Percentiles rank a stretch among this genome's conserved stretches.
Conservation (phyloP, 2,329 filamentous ascomycete species). For the Falciphora oryzae region DNA sequence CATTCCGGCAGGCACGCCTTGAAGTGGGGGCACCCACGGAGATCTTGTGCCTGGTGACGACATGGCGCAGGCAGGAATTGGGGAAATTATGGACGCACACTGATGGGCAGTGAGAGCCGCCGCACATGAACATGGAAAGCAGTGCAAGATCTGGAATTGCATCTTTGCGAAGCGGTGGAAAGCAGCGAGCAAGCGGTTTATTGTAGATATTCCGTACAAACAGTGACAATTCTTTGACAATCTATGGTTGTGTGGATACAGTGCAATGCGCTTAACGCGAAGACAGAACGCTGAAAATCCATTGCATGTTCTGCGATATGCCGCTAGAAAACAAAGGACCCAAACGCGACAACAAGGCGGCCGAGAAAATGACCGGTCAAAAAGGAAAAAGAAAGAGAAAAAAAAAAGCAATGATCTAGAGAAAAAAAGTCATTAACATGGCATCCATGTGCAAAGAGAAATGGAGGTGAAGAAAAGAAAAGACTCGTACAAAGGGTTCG, state of each 20-base stretch:
- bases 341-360: background rate
- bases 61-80: background rate
- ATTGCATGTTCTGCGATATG: background rate
- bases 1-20: background rate
- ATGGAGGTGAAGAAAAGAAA: background rate
- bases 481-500: background rate
- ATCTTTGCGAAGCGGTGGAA: background rate
- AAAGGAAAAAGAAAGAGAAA: too few relatives aligned
- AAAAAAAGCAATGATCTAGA: background rate
- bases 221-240: background rate
- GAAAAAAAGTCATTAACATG: background rate
- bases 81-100: background rate
- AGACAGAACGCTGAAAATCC: background rate
- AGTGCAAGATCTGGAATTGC: too few relatives aligned
- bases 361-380: too few relatives aligned
- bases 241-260: background rate
- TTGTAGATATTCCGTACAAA: background rate
- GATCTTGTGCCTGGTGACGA: background rate
- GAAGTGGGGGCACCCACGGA: background rate
- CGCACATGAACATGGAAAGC: too few relatives aligned
- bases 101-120: too few relatives aligned
- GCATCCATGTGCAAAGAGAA: background rate
- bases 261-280: background rate
- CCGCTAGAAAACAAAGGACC: background rate
- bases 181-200: background rate